Base-by-base conservation (phyloP, 768 basidiomycete genomes). In the Hysterangium stoloniferum region DNA sequence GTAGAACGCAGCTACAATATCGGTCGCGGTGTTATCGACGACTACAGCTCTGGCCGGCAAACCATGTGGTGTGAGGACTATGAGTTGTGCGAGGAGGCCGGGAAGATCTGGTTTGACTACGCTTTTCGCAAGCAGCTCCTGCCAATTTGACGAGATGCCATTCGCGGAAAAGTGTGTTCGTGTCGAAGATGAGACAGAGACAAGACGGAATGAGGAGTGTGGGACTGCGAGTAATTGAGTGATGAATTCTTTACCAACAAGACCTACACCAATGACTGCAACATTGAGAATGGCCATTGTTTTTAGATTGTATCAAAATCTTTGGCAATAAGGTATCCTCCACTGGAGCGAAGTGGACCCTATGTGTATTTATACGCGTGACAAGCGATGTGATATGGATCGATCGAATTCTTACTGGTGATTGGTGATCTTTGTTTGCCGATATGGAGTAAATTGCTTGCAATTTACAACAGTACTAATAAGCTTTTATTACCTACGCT, bases 11-110 rank as follows among this genome's bases (percentile, higher is more conserved):
- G 95, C 94, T 17, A 98, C 78, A 12, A 71, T 73, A 33, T 90
- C 84, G 29, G 87, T 84, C 1, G 92, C 86, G 0, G 96, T 97
- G 64, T 93, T 95, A 66, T 99, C 96, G 52, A 99, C 85, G 27
- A 86, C 58, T 37, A 96, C 73, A 2, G 82, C 83, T 36, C 78
- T 77, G 6, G 41, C 3, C 11, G 49, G 28, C 65, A 57, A 73
- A 52, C 62, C 74, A 45, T 65, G 65, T 36, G 61, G 59, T 4
- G 77, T 76, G 19, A 84, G 67, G 15, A 58, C 61, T 8, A 68
- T 63, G 8, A 85, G 70, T 45, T 71, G 64, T 7, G 66, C 61
- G 0, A 70, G 63, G 48, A 79, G 64, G 9, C 54, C 62, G 5
- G 65, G 57, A 6, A 77, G 67, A 54, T 74, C 67, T 1, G 71